Conservation (phyloP, 495 filamentous ascomycete species). For the Xylaria curta region DNA sequence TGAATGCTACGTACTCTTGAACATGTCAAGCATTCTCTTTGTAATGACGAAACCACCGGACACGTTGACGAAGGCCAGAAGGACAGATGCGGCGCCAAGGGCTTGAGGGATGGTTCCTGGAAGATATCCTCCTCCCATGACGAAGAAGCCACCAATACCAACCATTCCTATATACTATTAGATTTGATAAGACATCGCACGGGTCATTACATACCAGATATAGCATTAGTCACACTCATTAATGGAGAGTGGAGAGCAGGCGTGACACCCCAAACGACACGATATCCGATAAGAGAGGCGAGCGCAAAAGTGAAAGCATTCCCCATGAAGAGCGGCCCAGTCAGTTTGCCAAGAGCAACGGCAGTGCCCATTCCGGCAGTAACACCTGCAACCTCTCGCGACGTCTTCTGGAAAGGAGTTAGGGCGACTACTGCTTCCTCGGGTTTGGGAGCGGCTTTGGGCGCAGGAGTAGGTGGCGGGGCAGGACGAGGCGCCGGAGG, state of each 20-base stretch:
- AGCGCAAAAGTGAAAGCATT: conserved; percentile 82
- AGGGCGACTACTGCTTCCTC: conserved; percentile 65
- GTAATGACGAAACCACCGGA: conserved; percentile 84
- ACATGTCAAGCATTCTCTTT: conserved; percentile 93
- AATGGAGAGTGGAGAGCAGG: conserved; percentile 81
- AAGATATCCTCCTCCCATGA: conserved; percentile 76
- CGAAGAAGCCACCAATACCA: conserved; percentile 80
- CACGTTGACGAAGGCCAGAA: conserved; percentile 82
- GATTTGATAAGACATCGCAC: conserved; percentile 18
- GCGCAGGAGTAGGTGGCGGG: conserved; percentile 67
- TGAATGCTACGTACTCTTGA: conserved; percentile 60
- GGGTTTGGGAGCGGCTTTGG: conserved; percentile 57
- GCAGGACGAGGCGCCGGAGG: conserved; percentile 73
- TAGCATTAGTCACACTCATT: conserved; percentile 88
- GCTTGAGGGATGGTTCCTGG: conserved; percentile 77
- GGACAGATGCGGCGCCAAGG: conserved; percentile 76
- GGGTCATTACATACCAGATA: conserved; percentile 60
- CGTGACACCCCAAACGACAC: conserved; percentile 78
- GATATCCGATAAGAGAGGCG: conserved; percentile 79
- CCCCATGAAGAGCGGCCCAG: conserved; percentile 79
- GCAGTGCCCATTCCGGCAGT: conserved; percentile 76
- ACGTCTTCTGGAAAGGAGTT: conserved; percentile 77
- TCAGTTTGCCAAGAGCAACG: conserved; percentile 75
- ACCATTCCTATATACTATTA: conserved; percentile 64
- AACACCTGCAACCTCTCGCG: conserved; percentile 70